phyloP scores from a whole-genome alignment of 805 yeast species.

The Starmerella ratchasimensis region DNA sequence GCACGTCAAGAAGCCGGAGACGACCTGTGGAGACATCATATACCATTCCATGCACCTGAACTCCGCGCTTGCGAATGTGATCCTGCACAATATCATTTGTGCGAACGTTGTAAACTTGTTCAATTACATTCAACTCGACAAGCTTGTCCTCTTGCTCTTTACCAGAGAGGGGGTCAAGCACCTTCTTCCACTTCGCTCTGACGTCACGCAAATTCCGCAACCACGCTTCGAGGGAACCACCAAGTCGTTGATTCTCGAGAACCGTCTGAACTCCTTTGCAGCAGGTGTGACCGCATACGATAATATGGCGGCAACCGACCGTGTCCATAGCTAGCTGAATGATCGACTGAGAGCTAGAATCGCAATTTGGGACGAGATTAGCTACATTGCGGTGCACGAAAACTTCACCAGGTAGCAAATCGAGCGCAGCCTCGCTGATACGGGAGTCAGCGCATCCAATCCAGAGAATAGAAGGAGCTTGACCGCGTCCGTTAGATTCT shows the following conservation, averaged over 20 bases:
- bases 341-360: constrained; percentile 60
- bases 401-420: constrained; percentile 79
- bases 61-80: constrained; percentile 46
- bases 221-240: constrained; percentile 63
- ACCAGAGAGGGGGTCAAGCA: constrained; percentile 38
- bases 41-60: constrained; percentile 70
- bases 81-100: constrained; percentile 51
- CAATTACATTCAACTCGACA: constrained; percentile 61
- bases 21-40: constrained; percentile 73
- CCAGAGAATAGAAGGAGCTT: constrained; percentile 86
- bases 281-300: constrained; percentile 88
- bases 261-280: constrained; percentile 90
- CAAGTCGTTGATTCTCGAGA: constrained; percentile 46
- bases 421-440: constrained; percentile 63
- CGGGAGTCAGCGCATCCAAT: constrained; percentile 91
- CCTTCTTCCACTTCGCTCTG: constrained; percentile 43
- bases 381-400: constrained; percentile 84
- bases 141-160: constrained; percentile 44
- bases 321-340: constrained; percentile 80
- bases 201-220: constrained; percentile 51
- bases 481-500: constrained; percentile 62
- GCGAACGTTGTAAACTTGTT: constrained; percentile 53
- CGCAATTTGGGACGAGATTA: constrained; percentile 54
- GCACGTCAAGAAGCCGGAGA: constrained; percentile 35
- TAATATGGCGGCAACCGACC: constrained; percentile 62